Evolutionary conservation across 2,329 filamentous ascomycete species (phyloP).

Genomic region (Cryphonectria naterciae): DNA sequence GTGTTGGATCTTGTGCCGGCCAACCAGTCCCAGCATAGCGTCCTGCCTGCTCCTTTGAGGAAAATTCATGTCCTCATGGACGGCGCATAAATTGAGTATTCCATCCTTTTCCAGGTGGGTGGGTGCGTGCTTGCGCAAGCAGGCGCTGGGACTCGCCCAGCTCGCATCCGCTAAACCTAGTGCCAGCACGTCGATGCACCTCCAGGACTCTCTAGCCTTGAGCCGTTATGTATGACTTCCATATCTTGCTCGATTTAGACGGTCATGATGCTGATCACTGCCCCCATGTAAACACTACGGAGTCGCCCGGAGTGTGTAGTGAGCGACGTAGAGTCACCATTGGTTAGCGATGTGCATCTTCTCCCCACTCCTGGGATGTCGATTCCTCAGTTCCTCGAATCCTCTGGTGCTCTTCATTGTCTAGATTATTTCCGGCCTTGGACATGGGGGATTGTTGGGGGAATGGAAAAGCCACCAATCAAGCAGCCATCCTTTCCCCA

Average conservation of each 20-base stretch:
- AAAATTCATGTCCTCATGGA: neutral
- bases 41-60: neutral
- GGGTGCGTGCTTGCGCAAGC: neutral
- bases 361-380: neutral
- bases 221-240: neutral
- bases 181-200: neutral
- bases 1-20: neutral
- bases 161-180: neutral
- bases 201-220: neutral
- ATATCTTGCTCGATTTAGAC: neutral
- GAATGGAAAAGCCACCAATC: conserved; percentile 13
- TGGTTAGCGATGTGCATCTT: neutral
- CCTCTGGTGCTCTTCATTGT: neutral
- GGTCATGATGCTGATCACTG: neutral
- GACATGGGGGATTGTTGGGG: neutral
- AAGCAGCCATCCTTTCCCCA: neutral
- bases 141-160: neutral
- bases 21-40: neutral
- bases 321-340: neutral
- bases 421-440: neutral
- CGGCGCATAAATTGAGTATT: neutral
- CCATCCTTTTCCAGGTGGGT: neutral
- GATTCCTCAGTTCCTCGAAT: neutral
- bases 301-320: neutral
- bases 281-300: neutral